Evolutionary conservation across 495 filamentous ascomycete genomes (phyloP).

Genomic region (Geopyxis carbonaria): DNA sequence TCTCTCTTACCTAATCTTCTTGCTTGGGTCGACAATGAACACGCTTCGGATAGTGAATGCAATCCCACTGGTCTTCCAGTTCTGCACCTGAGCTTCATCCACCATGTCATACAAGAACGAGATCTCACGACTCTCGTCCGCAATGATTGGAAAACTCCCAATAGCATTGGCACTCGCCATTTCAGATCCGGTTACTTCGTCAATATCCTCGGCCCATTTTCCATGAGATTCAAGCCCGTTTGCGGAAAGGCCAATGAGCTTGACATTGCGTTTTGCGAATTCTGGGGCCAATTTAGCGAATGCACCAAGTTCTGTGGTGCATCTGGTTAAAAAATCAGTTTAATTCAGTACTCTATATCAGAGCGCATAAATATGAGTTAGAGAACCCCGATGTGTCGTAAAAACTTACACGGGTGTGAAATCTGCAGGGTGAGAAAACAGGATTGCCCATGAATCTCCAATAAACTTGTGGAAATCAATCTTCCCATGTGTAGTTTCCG

Average conservation of each 20-base stretch:
- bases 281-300: constrained; percentile 94
- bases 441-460: constrained; percentile 43
- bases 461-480: constrained; percentile 49
- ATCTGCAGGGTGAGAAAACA: constrained; percentile 55
- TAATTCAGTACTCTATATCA: too few relatives aligned
- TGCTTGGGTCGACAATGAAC: constrained; percentile 51
- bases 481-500: constrained; percentile 47
- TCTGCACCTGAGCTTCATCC: constrained; percentile 24
- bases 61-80: constrained; percentile 21
- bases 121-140: constrained; percentile 47
- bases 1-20: too few relatives aligned
- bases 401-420: constrained; percentile 43
- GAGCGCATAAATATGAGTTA: too few relatives aligned
- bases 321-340: too few relatives aligned
- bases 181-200: constrained; percentile 55
- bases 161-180: constrained; percentile 1
- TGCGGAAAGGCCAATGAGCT: constrained; percentile 88
- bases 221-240: constrained; percentile 51
- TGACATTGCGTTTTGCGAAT: constrained; percentile 81
- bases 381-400: neutral
- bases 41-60: constrained; percentile 52
- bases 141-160: constrained; percentile 45
- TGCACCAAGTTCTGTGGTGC: constrained; percentile 90
- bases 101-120: constrained; percentile 55
- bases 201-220: constrained; percentile 88